phyloP scores from a whole-genome alignment of 2,329 filamentous ascomycete species.

The Colletotrichum somersetense region DNA sequence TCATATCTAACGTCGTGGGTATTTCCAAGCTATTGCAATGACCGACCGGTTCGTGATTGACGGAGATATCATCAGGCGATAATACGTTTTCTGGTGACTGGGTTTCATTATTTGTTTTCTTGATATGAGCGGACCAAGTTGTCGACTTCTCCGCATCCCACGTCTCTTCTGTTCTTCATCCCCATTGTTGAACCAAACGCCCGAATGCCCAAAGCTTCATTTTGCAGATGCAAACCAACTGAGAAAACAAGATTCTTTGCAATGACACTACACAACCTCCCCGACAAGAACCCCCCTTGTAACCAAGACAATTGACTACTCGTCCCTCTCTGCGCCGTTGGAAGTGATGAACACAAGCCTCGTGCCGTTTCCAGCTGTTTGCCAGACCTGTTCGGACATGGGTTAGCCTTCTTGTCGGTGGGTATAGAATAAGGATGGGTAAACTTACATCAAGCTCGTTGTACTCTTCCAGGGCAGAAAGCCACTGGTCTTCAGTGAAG shows the following conservation, averaged over 20 bases:
- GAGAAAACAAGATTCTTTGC: conserved; percentile 1
- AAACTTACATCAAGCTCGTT: conserved; percentile 85
- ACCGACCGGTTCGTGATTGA: not conserved
- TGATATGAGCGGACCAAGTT: conserved; percentile 2
- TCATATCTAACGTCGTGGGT: conserved; percentile 23
- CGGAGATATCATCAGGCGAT: not conserved
- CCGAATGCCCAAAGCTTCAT: conserved; percentile 9
- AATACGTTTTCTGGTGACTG: not conserved
- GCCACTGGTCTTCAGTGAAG: conserved; percentile 94
- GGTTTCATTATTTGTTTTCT: conserved; percentile 12
- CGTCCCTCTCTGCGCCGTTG: conserved; percentile 38
- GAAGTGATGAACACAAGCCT: conserved; percentile 77
- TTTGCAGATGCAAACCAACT: conserved; percentile 17
- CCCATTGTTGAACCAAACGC: conserved; percentile 18
- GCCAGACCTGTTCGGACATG: conserved; percentile 73
- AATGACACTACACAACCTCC: conserved; percentile 20
- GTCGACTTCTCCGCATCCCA: conserved; percentile 2
- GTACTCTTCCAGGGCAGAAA: conserved; percentile 89
- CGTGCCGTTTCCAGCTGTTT: conserved; percentile 78
- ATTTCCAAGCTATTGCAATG: not conserved
- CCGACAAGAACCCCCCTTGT: not conserved
- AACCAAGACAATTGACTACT: conserved; percentile 1
- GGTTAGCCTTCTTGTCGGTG: conserved; percentile 52
- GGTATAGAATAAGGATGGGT: not conserved
- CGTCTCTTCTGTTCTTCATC: conserved; percentile 5